Base-by-base conservation (phyloP, 805 yeast genomes). In the Hanseniaspora mollemarum region DNA sequence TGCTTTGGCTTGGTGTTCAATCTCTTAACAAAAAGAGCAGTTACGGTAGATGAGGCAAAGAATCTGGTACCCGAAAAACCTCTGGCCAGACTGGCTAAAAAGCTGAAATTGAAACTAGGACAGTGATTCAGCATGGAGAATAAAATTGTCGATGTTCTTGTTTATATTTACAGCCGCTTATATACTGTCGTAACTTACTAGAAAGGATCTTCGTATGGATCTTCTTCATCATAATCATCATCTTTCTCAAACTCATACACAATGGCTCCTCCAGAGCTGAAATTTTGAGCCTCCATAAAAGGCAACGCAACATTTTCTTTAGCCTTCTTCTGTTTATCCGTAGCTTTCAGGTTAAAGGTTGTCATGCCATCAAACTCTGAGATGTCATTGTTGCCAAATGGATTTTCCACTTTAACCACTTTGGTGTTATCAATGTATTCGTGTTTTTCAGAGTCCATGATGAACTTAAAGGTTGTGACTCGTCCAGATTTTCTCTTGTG, bases 191-290 rank as follows among this genome's bases (percentile, higher is more conserved):
- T n/a, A n/a, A n/a, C n/a, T n/a, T n/a, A n/a, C 64, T 65, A 87
- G 60, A 87, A 87, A 5, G 97, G 97, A 61, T 90, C 97, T 62
- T 90, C 98, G 60, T 81, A 90, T 0, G 97, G 96, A 65, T 90
- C 98, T 59, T 92, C 97, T 63, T 90, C 98, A 61, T 90, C 98
- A 61, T 88, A 90, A 64, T 90, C 98, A 63, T 90, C 98, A 64
- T 90, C 97, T 61, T 88, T 86, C 60, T 92, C 97, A 62, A 80
- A 92, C 61, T 92, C 92, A 61, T 90, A 90, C 3, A 90, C 94
- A 57, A 92, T 88, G 0, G 98, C 96, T 18, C 97, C 96, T 49
- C 95, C 95, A 45, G 76, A 68, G 31, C 78, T 75, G 19, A 82
- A 84, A 16, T 71, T 68, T 60, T 90, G 97, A 0, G 97, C 97